Percentiles rank a stretch among this genome's conserved stretches.
These are phyloP conservation scores for Penicillium sp. DNA, from an alignment of 2,329 filamentous ascomycete genomes.

Conservation along the genomic window DNA sequence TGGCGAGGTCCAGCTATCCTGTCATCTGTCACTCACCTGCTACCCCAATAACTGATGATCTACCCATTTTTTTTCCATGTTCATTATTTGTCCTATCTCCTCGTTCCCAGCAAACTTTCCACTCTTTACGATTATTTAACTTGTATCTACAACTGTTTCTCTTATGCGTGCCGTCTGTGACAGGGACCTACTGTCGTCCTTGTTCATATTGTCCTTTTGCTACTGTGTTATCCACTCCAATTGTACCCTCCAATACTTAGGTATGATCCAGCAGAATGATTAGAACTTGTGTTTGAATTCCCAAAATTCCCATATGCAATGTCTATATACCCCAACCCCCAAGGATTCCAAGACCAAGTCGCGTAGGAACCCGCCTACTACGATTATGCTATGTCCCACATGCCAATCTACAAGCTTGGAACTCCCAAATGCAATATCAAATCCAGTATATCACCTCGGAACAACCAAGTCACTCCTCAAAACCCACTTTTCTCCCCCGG, in stretches of 20 bases:
- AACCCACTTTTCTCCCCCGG: conserved; percentile 84
- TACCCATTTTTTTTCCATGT: neutral
- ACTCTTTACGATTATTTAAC: conserved; percentile 23
- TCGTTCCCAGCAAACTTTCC: conserved; percentile 10
- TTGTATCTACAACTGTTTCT: conserved; percentile 27
- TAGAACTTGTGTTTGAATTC: conserved; percentile 9
- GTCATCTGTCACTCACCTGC: neutral
- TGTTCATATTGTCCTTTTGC: conserved; percentile 20
- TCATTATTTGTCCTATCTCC: conserved; percentile 11
- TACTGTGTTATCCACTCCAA: conserved; percentile 4
- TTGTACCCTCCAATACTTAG: neutral
- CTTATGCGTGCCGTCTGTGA: conserved; percentile 12
- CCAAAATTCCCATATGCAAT: neutral
- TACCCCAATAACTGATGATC: conserved; percentile 6
- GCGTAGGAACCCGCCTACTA: neutral
- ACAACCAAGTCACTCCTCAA: conserved; percentile 73
- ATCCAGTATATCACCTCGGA: conserved; percentile 28
- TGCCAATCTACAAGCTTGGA: neutral
- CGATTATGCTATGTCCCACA: neutral
- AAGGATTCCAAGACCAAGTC: neutral
- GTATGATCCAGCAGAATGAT: conserved; percentile 18
- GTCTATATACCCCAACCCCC: neutral
- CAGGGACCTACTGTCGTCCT: conserved; percentile 23
- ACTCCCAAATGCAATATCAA: neutral
- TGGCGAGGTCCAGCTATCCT: neutral